Evolutionary conservation across 495 filamentous ascomycete species (phyloP).

Genomic region (Usnea hakonensis): DNA sequence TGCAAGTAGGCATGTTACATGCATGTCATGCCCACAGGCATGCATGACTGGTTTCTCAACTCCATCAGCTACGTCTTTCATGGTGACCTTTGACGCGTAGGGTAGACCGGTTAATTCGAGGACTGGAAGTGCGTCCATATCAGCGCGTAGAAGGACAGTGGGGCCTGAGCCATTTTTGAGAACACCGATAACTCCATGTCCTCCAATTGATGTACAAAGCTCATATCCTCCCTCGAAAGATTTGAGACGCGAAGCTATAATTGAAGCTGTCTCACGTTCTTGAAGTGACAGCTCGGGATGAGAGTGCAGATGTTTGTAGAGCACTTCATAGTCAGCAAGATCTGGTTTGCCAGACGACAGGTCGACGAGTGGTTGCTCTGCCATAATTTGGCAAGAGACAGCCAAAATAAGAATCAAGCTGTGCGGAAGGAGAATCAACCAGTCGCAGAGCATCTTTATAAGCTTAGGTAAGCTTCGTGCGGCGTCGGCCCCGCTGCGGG

Average conservation of each 20-base stretch:
- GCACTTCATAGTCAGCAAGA: constrained; percentile 37
- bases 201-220: constrained; percentile 40
- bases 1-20: constrained; percentile 47
- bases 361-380: not conserved
- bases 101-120: constrained; percentile 42
- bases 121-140: constrained; percentile 49
- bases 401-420: too few relatives aligned
- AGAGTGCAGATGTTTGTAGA: constrained; percentile 50
- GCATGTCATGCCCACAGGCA: constrained; percentile 52
- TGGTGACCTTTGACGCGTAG: constrained; percentile 41
- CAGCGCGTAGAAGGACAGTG: constrained; percentile 45
- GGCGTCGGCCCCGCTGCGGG: not conserved
- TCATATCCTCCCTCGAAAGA: constrained; percentile 29
- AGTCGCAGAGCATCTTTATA: too few relatives aligned
- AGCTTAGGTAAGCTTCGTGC: too few relatives aligned
- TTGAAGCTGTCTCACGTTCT: constrained; percentile 42
- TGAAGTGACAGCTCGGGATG: constrained; percentile 51
- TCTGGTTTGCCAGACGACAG: not conserved
- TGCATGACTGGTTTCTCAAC: constrained; percentile 46
- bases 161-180: constrained; percentile 41
- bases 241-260: constrained; percentile 30
- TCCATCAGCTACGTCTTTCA: constrained; percentile 34
- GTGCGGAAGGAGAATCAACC: not conserved
- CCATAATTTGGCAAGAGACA: not conserved
- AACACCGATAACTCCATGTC: constrained; percentile 40